Evolutionary conservation across 768 basidiomycete genomes (phyloP), one percentile per base, ranked within the genome.

Genomic region (Lactarius deliciosus): DNA sequence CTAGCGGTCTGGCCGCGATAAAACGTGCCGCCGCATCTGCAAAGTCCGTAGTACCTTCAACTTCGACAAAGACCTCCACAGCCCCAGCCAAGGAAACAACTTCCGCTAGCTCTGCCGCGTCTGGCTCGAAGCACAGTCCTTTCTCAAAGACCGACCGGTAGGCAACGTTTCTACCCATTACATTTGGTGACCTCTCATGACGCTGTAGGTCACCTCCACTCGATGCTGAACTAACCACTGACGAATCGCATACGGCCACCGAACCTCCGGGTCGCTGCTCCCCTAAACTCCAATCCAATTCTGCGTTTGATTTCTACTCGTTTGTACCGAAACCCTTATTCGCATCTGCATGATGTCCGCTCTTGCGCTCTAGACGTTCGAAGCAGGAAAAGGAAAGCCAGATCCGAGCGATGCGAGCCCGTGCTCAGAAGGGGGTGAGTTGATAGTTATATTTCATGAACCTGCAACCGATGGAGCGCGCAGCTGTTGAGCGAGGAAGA

Each of bases 391-490:
- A 83, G 72, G 87, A 87, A 73, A 92, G 90, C 71, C 81, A 81
- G 73, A 75, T 84, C 67, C 86, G 83, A 75, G 90, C 87, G 3
- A 85, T 93, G 85, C 79, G 83, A 73, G 87, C 83, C 65, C 84
- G 91, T 47, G 89, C 86, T 6, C 83, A 82, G 82, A 93, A 89
- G 77, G 91, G 91, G 69, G 86, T 91, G 76, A 72, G 86, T 80
- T 30, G 15, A 40, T 45, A 22, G 55, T 64, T 15, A 13, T 38
- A 16, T 53, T 62, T 54, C 54, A n/a, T 55, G 66, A 55, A 66
- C 67, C 55, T 57, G 69, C 28, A 63, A 59, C 57, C 18, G 59
- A 32, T 41, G 36, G 32, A 9, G 28, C 25, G 10, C 58, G 20
- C 69, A 87, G 84, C 75, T 88, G 54, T 70, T 90, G 70, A 86